Base-by-base conservation (phyloP, 805 yeast genomes). In the Starmerella vitae region DNA sequence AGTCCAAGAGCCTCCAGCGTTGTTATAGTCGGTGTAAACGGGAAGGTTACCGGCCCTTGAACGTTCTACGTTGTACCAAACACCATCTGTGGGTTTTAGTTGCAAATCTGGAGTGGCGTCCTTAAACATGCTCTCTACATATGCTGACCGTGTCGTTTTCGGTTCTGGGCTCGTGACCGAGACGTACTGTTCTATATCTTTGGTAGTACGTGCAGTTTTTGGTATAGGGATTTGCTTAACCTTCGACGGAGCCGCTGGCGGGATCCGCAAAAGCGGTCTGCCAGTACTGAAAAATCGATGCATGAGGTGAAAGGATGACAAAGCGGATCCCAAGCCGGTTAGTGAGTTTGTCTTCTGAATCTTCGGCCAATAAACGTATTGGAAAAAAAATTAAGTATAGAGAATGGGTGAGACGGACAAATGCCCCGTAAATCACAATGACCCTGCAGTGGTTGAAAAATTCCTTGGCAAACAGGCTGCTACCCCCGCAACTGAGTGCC, bases 11-110 rank as follows among this genome's bases (percentile, higher is more conserved):
- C 65, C 64, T 44, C 74, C 76, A 19, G 75, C 72, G 44, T 73
- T 71, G 55, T 75, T 81, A 45, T 66, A 58, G 45, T 79, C 83
- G 38, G 70, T 65, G 61, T 84, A 84, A 1, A 84, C 80, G n/a
- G 94, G 94, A 55, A 85, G 65, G 54, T 78, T 74, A 4, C 88
- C 84, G 7, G 41, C 32, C 22, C 52, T 38, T 8, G 53, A 45
- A n/a, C 54, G 48, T 27, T 36, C 42, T 10, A 53, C 41, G 15
- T 25, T 21, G 44, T 49, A 51, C 49, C 51, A 48, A 6, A 36
- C 42, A 25, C 41, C 39, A n/a, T 27, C 34, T 9, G 13, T 17
- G n/a, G 26, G 29, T 21, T 9, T 3, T 6, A 33, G 35, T 10
- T 17, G n/a, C 4, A 26, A 26, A 3, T 25, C 27, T 3, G 27